These are phyloP conservation scores for Piedraia hortae DNA, from an alignment of 2,329 filamentous ascomycete species.

Conservation along the genomic window DNA sequence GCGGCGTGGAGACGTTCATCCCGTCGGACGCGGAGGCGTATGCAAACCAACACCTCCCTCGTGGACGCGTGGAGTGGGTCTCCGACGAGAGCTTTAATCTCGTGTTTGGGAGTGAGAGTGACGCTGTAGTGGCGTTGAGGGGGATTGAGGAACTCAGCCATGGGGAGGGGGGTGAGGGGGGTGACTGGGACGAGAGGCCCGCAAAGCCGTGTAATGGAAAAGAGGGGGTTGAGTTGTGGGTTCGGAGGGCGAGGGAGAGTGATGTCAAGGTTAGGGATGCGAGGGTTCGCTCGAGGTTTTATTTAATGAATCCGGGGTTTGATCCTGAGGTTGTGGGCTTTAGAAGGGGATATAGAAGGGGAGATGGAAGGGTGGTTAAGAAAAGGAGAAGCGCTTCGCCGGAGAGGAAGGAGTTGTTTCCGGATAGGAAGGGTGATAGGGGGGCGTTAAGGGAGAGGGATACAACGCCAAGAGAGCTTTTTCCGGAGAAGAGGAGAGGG, in stretches of 20 bases:
- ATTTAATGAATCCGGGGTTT: slow-evolving; percentile 70
- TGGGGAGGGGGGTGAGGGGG: slow-evolving; percentile 10
- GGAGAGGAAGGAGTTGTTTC: too few relatives aligned
- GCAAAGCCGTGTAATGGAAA: slow-evolving; percentile 41
- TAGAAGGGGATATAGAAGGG: too few relatives aligned
- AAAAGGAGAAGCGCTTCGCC: too few relatives aligned
- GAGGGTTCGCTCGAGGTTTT: slow-evolving; percentile 61
- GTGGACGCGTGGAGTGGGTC: slow-evolving; percentile 57
- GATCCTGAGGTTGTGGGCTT: slow-evolving; percentile 68
- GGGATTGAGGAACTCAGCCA: too few relatives aligned
- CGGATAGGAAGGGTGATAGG: too few relatives aligned
- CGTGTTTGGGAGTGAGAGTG: slow-evolving; percentile 33
- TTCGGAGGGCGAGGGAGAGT: slow-evolving; percentile 44
- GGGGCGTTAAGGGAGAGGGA: too few relatives aligned
- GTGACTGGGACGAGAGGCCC: slow-evolving; percentile 32
- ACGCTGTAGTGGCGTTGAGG: slow-evolving; percentile 26
- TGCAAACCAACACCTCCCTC: slow-evolving; percentile 28
- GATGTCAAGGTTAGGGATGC: slow-evolving; percentile 65
- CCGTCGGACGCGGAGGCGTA: slow-evolving; percentile 57
- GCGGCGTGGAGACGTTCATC: too few relatives aligned
- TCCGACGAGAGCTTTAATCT: slow-evolving; percentile 79
- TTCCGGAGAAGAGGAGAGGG: slow-evolving; percentile 18
- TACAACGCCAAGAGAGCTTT: too few relatives aligned
- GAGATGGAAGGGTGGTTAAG: too few relatives aligned
- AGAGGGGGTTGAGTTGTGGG: slow-evolving; percentile 38